Conservation (phyloP, 2,329 filamentous ascomycete genomes). For the Stemphylium vesicarium region DNA sequence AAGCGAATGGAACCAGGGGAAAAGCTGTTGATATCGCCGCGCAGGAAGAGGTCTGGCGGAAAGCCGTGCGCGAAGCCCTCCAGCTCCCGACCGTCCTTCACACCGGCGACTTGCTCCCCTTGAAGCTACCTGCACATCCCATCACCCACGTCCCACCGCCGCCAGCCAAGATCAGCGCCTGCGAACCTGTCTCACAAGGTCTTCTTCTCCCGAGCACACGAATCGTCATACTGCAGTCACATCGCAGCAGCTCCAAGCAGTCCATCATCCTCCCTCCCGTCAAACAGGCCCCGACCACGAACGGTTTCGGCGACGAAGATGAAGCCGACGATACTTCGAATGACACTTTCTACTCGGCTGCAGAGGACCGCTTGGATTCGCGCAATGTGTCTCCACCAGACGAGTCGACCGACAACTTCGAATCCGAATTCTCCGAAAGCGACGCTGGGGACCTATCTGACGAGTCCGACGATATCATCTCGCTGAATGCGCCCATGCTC, state of each 20-base stretch:
- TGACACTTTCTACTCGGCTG: slow-evolving; percentile 91
- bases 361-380: slow-evolving; percentile 68
- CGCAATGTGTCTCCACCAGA: slow-evolving; percentile 48
- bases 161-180: slow-evolving; percentile 87
- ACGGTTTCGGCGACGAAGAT: slow-evolving; percentile 65
- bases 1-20: slow-evolving; percentile 48
- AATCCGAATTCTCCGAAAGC: slow-evolving; percentile 65
- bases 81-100: slow-evolving; percentile 78
- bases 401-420: slow-evolving; percentile 54
- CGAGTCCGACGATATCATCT: slow-evolving; percentile 94
- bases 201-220: slow-evolving; percentile 77
- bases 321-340: slow-evolving; percentile 89
- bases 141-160: slow-evolving; percentile 85
- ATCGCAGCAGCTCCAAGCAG: slow-evolving; percentile 59
- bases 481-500: slow-evolving; percentile 78
- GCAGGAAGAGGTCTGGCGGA: slow-evolving; percentile 46
- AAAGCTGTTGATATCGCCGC: slow-evolving; percentile 29
- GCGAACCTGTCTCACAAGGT: slow-evolving; percentile 92
- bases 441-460: slow-evolving; percentile 84
- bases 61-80: slow-evolving; percentile 73
- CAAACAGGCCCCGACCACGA: slow-evolving; percentile 61
- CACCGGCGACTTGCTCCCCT: slow-evolving; percentile 78
- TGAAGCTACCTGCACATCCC: slow-evolving; percentile 78
- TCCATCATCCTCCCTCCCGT: slow-evolving; percentile 49
- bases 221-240: slow-evolving; percentile 77